A percentile compares a stretch with the other conserved stretches of the same genome.
Evolutionary conservation across 2,329 filamentous ascomycete genomes (phyloP).

Genomic region (Dryadomyces quercus-mongolicae): DNA sequence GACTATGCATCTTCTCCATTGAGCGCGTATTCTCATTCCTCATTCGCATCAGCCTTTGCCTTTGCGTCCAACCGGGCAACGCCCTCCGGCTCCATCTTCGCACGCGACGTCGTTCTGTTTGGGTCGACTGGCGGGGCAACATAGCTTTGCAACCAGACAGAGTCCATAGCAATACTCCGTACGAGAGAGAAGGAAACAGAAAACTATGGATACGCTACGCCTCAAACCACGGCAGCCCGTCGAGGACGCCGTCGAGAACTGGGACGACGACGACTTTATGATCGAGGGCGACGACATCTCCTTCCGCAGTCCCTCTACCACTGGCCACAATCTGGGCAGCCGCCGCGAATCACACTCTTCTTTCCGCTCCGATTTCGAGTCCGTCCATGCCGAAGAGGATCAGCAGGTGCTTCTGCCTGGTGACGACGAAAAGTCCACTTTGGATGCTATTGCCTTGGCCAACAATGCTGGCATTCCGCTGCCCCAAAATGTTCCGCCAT

Average conservation of each 20-base stretch:
- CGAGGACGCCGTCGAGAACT: slow-evolving; percentile 57
- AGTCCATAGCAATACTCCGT: not conserved
- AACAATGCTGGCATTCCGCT: slow-evolving; percentile 85
- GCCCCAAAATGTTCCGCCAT: slow-evolving; percentile 73
- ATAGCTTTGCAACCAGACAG: not conserved
- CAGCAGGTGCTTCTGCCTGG: slow-evolving; percentile 76
- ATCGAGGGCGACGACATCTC: slow-evolving; percentile 56
- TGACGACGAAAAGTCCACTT: slow-evolving; percentile 72
- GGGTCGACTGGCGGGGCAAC: not conserved
- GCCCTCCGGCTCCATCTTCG: not conserved
- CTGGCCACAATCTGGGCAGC: slow-evolving; percentile 32
- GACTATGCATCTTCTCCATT: slow-evolving; percentile 22
- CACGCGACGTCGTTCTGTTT: slow-evolving; percentile 6
- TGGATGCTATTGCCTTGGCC: slow-evolving; percentile 77
- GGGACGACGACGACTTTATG: slow-evolving; percentile 67
- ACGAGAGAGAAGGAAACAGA: not conserved
- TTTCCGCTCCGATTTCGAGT: slow-evolving; percentile 71
- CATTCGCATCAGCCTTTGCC: not conserved
- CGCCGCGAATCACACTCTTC: slow-evolving; percentile 72
- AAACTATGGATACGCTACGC: slow-evolving; percentile 40
- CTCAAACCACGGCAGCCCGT: slow-evolving; percentile 41
- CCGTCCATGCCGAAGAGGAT: slow-evolving; percentile 68
- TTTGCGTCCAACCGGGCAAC: not conserved
- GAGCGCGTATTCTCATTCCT: slow-evolving; percentile 9
- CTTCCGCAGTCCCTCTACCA: slow-evolving; percentile 38